Percentiles rank a stretch among this genome's conserved stretches.
Evolutionary conservation across 1,284 basidiomycete genomes (phyloP).

Genomic region (Ceratobasidium sp.): DNA sequence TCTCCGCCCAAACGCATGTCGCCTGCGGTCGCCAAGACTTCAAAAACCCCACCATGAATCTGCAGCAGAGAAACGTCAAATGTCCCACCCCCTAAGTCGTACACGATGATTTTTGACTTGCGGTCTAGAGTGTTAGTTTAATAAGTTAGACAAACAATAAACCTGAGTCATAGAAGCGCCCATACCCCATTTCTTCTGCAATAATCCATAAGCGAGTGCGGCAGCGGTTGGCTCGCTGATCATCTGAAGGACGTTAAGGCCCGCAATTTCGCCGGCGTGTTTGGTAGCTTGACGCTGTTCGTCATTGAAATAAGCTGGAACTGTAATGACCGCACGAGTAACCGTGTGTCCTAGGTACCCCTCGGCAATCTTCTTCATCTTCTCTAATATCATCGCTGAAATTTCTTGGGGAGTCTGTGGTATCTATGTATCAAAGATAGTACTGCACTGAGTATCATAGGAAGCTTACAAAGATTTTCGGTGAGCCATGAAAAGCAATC

Average conservation of each 20-base stretch:
- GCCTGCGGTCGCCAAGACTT: conserved; percentile 34
- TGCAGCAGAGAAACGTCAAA: conserved; percentile 72
- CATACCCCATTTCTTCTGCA: conserved; percentile 56
- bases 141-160: neutral
- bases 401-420: conserved; percentile 5
- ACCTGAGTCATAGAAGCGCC: neutral
- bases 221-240: conserved; percentile 69
- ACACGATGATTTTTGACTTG: conserved; percentile 71
- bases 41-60: conserved; percentile 64
- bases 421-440: neutral
- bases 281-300: conserved; percentile 69
- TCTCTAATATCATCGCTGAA: neutral
- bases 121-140: conserved; percentile 55
- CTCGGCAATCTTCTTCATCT: conserved; percentile 3
- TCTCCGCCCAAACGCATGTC: conserved; percentile 66
- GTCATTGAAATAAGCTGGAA: conserved; percentile 71
- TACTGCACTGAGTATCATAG: neutral
- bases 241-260: conserved; percentile 67
- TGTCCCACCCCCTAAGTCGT: conserved; percentile 69
- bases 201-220: conserved; percentile 68
- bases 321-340: conserved; percentile 68
- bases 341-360: neutral
- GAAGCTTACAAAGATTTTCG: conserved; percentile 59
- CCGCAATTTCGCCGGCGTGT: conserved; percentile 66
- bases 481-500: conserved; percentile 68